Conservation (phyloP, 306 rosid genomes). For the Malus domestica region DNA sequence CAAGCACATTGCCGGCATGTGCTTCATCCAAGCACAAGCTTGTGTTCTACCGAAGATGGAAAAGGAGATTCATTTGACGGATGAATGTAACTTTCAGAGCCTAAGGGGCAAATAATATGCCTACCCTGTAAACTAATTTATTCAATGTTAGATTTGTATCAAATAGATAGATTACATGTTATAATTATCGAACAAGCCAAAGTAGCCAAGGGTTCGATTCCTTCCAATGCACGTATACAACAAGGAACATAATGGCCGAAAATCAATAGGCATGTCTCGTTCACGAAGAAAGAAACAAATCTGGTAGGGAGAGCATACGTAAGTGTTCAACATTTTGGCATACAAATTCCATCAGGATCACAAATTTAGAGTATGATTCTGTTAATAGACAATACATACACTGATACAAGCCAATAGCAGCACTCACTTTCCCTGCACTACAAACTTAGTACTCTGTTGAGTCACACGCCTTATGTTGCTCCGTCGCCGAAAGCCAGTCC, state of each 20-base stretch:
- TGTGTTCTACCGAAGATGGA: not conserved
- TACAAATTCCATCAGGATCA: not conserved
- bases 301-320: not conserved
- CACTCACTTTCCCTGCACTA: not conserved
- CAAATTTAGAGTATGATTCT: not conserved
- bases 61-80: not conserved
- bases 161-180: too few relatives aligned
- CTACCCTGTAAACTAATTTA: not conserved
- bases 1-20: not conserved
- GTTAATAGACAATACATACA: not conserved
- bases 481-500: not conserved
- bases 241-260: too few relatives aligned
- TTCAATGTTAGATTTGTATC: too few relatives aligned
- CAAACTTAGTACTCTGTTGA: not conserved
- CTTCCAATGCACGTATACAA: not conserved
- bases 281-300: not conserved
- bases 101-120: not conserved
- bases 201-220: not conserved
- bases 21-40: not conserved
- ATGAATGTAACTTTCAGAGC: not conserved
- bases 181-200: not conserved
- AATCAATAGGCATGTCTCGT: not conserved
- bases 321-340: not conserved
- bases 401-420: not conserved
- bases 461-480: not conserved